Conservation (phyloP, 352 stramenopile species). For the Saprolegnia parasitica region DNA sequence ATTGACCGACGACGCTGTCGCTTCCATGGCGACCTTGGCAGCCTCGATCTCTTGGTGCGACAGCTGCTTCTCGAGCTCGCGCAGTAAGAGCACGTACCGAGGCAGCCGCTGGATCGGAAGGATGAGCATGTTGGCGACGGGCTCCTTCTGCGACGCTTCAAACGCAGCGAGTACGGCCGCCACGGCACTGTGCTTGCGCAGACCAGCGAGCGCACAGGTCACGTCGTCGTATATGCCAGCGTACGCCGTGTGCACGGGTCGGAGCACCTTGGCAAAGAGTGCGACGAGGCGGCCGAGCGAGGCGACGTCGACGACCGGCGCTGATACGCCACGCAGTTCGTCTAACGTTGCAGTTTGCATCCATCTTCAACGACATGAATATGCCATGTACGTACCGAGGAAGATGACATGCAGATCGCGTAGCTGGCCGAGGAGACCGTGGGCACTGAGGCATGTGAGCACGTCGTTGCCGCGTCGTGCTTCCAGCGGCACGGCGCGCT, state of each 20-base stretch:
- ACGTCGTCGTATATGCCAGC: background rate
- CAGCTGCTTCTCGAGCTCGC: background rate
- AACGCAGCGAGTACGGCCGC: background rate
- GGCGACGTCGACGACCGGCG: background rate
- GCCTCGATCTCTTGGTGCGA: background rate
- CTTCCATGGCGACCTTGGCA: background rate
- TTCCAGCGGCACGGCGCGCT: background rate
- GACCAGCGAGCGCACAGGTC: background rate
- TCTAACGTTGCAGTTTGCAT: background rate
- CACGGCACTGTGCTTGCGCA: background rate
- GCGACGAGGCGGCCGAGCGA: background rate
- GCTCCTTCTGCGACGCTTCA: background rate
- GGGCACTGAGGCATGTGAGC: background rate
- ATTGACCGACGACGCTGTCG: background rate
- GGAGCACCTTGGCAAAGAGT: background rate
- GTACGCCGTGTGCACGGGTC: background rate
- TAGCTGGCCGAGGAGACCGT: background rate
- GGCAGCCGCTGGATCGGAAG: slow-evolving; percentile 90
- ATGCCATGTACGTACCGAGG: background rate
- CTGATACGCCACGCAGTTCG: background rate
- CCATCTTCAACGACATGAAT: too few relatives aligned
- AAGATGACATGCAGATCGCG: background rate
- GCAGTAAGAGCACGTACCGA: slow-evolving; percentile 83
- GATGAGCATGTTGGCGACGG: slow-evolving; percentile 64
- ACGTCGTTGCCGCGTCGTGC: background rate